Percentiles rank a stretch among this genome's conserved stretches.
phyloP scores from a whole-genome alignment of 176 grass and related monocot genomes.

The Oryza brachyantha region DNA sequence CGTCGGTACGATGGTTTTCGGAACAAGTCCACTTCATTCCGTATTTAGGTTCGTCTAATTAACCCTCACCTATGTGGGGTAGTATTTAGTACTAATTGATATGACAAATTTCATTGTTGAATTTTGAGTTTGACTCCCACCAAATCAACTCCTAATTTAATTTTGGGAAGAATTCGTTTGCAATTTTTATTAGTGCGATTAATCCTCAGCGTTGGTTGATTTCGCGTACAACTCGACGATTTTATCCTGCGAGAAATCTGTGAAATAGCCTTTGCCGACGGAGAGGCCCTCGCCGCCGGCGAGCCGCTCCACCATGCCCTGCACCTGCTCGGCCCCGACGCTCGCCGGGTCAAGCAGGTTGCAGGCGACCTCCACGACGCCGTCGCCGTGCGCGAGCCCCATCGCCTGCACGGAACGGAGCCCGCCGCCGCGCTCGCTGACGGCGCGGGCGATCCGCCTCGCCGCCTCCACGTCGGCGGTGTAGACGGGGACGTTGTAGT shows the following conservation, averaged over 20 bases:
- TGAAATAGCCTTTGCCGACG: conserved; percentile 67
- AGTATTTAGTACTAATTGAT: too few relatives aligned
- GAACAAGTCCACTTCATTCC: too few relatives aligned
- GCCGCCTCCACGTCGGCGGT: conserved; percentile 40
- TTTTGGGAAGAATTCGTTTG: not conserved
- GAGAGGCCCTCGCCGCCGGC: conserved; percentile 37
- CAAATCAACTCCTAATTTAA: not conserved
- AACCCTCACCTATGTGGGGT: too few relatives aligned
- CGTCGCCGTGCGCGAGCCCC: conserved; percentile 50
- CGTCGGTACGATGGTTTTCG: too few relatives aligned
- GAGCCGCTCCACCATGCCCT: conserved; percentile 42
- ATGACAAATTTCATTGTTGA: too few relatives aligned
- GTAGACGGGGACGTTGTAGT: conserved; percentile 69
- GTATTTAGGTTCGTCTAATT: too few relatives aligned
- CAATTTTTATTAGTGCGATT: not conserved
- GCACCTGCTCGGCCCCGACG: conserved; percentile 49
- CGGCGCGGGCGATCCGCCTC: conserved; percentile 44
- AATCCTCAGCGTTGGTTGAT: not conserved
- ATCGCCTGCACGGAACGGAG: conserved; percentile 72
- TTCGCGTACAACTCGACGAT: conserved; percentile 43
- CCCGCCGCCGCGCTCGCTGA: conserved; percentile 75
- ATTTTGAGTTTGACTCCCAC: too few relatives aligned
- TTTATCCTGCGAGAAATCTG: conserved; percentile 55
- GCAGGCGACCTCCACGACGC: conserved; percentile 62
- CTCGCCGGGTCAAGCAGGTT: conserved; percentile 57